phyloP scores from a whole-genome alignment of 345 rosid genomes.

The Salix udensis region DNA sequence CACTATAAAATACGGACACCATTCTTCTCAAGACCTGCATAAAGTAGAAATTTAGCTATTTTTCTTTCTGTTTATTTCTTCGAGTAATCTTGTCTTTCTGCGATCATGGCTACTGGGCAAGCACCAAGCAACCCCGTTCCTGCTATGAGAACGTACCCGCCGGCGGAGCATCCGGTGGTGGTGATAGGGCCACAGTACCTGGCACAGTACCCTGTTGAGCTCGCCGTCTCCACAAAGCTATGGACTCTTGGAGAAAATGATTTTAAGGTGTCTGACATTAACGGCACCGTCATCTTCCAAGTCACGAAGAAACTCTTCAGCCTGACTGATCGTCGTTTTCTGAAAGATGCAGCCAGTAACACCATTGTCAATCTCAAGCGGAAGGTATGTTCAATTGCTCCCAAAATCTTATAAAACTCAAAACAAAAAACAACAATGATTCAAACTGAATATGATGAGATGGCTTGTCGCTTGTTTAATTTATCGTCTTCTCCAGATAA shows the following conservation, averaged over 20 bases:
- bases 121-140: slow-evolving; percentile 12
- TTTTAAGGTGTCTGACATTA: slow-evolving; percentile 23
- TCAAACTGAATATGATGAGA: too few species aligned
- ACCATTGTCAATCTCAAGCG: slow-evolving; percentile 34
- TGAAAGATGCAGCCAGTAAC: slow-evolving; percentile 29
- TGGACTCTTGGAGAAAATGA: slow-evolving; percentile 13
- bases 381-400: slow-evolving; percentile 22
- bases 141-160: slow-evolving; percentile 8
- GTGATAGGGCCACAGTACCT: slow-evolving; percentile 32
- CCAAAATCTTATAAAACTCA: too few species aligned
- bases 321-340: slow-evolving; percentile 25
- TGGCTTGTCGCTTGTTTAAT: background rate
- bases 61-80: too few species aligned
- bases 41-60: too few species aligned
- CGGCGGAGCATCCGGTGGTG: slow-evolving; percentile 20
- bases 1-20: background rate
- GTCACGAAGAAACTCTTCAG: slow-evolving; percentile 21
- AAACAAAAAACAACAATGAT: too few species aligned
- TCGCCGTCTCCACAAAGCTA: slow-evolving; percentile 13
- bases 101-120: background rate
- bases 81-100: background rate
- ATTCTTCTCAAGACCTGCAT: background rate
- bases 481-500: slow-evolving; percentile 11
- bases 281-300: slow-evolving; percentile 31
- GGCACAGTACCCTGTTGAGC: slow-evolving; percentile 28